phyloP scores from a whole-genome alignment of 2,329 filamentous ascomycete genomes.

The Cercospora zeina region DNA sequence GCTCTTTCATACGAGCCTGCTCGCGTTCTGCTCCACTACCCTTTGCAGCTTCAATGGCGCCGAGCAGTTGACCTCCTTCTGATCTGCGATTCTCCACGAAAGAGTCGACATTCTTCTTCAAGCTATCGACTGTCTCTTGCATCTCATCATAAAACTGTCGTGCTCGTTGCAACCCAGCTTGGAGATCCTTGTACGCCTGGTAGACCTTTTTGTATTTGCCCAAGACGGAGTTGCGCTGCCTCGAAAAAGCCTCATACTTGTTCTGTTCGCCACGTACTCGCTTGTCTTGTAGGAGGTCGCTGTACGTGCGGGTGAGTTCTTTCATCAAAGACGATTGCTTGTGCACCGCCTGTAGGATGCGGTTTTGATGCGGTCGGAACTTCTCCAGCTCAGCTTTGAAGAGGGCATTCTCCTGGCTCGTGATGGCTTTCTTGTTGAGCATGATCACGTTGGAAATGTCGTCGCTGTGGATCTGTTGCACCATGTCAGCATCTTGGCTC shows the following conservation, averaged over 20 bases:
- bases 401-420: constrained; percentile 85
- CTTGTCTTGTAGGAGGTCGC: constrained; percentile 87
- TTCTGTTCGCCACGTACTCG: constrained; percentile 89
- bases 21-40: constrained; percentile 74
- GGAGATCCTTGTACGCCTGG: constrained; percentile 87
- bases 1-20: constrained; percentile 76
- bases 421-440: constrained; percentile 93
- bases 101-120: constrained; percentile 65
- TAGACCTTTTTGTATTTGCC: constrained; percentile 87
- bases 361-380: constrained; percentile 87
- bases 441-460: constrained; percentile 98
- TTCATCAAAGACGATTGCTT: constrained; percentile 95
- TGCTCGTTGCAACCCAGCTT: constrained; percentile 80
- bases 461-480: constrained; percentile 77
- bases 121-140: constrained; percentile 36
- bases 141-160: constrained; percentile 95
- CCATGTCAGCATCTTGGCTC: constrained; percentile 11
- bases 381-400: constrained; percentile 98
- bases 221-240: constrained; percentile 77
- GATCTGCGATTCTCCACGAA: constrained; percentile 93
- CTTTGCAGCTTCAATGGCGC: constrained; percentile 80
- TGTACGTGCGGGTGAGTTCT: constrained; percentile 84
- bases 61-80: constrained; percentile 86
- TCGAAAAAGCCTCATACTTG: constrained; percentile 86
- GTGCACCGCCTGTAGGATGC: constrained; percentile 88